These are phyloP conservation scores for Porphyrellus sp. DNA, from an alignment of 1,284 basidiomycete genomes.

Conservation along the genomic window DNA sequence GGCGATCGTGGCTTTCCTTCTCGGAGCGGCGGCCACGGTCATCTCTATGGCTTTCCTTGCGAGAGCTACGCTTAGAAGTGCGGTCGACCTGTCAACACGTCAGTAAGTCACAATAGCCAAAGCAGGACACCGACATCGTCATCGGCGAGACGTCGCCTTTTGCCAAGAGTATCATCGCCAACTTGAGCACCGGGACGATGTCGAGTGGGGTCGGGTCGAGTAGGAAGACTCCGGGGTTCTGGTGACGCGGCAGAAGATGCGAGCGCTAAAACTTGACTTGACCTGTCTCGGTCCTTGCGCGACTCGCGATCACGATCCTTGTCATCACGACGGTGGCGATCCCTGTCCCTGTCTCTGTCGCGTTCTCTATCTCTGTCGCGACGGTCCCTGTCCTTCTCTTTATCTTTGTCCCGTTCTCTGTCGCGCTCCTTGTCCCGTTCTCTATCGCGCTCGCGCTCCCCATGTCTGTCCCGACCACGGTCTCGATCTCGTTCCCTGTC, in stretches of 20 bases:
- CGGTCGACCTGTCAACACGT: constrained; percentile 54
- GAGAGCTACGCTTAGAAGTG: constrained; percentile 66
- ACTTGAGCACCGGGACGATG: constrained; percentile 45
- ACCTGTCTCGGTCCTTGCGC: constrained; percentile 51
- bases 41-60: constrained; percentile 72
- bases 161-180: constrained; percentile 59
- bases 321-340: constrained; percentile 37
- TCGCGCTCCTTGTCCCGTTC: constrained; percentile 42
- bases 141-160: constrained; percentile 61
- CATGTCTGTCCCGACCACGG: constrained; percentile 41
- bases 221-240: constrained; percentile 54
- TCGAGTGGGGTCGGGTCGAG: constrained; percentile 55
- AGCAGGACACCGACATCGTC: constrained; percentile 50
- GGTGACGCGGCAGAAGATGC: constrained; percentile 24
- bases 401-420: constrained; percentile 40
- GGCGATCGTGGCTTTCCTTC: constrained; percentile 63
- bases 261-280: constrained; percentile 35
- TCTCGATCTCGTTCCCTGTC: constrained; percentile 48
- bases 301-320: constrained; percentile 43
- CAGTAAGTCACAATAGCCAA: constrained; percentile 13
- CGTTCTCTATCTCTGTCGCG: constrained; percentile 43
- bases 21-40: constrained; percentile 66
- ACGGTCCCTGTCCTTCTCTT: constrained; percentile 41
- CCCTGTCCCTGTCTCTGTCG: constrained; percentile 39
- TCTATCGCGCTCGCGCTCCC: constrained; percentile 45